These are phyloP conservation scores for Backusella australiensis DNA, from an alignment of 192 early-diverging fungal species.

Conservation along the genomic window DNA sequence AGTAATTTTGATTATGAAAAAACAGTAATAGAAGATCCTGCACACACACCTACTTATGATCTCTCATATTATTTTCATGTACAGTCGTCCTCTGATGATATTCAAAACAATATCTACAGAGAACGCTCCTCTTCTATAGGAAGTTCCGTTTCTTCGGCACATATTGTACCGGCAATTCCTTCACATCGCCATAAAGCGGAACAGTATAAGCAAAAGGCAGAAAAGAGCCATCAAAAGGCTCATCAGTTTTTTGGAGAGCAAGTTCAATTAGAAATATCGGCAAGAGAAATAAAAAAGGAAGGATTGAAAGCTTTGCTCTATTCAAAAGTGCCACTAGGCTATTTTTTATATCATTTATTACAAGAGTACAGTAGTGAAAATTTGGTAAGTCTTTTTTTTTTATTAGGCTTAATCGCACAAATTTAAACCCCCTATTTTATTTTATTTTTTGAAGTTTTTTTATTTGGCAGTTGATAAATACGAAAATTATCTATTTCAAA, in stretches of 20 bases:
- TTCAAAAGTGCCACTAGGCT: slow-evolving; percentile 6
- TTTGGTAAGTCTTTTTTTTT: slow-evolving; percentile 8
- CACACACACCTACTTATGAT: slow-evolving; percentile 9
- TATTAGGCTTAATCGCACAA: background rate
- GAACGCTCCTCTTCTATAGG: background rate
- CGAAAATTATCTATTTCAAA: slow-evolving; percentile 2
- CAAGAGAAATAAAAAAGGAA: slow-evolving; percentile 11
- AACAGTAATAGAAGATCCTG: background rate
- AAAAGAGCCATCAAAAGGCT: slow-evolving; percentile 4
- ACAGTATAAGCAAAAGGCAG: background rate
- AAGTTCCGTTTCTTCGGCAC: background rate
- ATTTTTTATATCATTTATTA: slow-evolving; percentile 15
- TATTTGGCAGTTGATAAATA: slow-evolving; percentile 16
- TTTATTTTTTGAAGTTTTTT: slow-evolving; percentile 5
- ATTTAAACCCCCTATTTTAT: slow-evolving; percentile 5
- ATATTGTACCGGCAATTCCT: background rate
- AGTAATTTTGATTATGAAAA: background rate
- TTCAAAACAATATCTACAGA: background rate
- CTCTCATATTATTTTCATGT: slow-evolving; percentile 11
- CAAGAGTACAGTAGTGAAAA: slow-evolving; percentile 17
- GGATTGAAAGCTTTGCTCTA: slow-evolving; percentile 7
- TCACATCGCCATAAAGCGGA: background rate
- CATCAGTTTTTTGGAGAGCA: slow-evolving; percentile 10
- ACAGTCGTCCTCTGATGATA: background rate
- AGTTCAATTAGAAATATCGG: slow-evolving; percentile 2